Conservation (phyloP, 176 grass and related monocot genomes). For the Cenchrus americanus region DNA sequence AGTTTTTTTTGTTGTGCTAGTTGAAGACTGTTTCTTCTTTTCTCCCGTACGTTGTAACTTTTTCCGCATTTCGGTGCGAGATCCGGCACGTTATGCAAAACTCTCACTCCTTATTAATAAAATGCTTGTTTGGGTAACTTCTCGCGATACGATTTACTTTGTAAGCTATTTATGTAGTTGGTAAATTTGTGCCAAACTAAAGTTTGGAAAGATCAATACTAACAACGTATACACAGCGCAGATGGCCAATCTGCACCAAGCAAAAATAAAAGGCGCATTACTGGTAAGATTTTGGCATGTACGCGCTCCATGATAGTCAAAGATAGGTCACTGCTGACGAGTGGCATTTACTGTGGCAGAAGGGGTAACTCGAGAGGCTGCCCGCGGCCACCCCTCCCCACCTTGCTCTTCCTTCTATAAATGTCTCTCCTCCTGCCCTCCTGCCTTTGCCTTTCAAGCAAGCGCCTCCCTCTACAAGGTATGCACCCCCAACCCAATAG, state of each 20-base stretch:
- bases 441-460: constrained; percentile 60
- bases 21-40: too few relatives aligned
- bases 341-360: background rate
- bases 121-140: too few relatives aligned
- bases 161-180: background rate
- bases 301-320: background rate
- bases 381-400: constrained; percentile 1
- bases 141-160: background rate
- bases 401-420: constrained; percentile 52
- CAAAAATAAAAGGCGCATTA: background rate
- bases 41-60: too few relatives aligned
- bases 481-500: background rate
- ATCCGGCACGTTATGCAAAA: too few relatives aligned
- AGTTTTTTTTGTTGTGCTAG: too few relatives aligned
- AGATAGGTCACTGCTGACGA: constrained; percentile 12
- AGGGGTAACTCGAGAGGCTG: constrained; percentile 8
- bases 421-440: constrained; percentile 53
- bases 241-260: background rate
- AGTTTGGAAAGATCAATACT: background rate
- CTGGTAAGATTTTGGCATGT: background rate
- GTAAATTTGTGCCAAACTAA: background rate
- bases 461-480: constrained; percentile 47
- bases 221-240: background rate
- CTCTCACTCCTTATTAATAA: too few relatives aligned
- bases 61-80: too few relatives aligned